Percentiles rank a stretch among this genome's conserved stretches.
phyloP scores from a whole-genome alignment of 176 grass and related monocot genomes.

The Carex cristatella region DNA sequence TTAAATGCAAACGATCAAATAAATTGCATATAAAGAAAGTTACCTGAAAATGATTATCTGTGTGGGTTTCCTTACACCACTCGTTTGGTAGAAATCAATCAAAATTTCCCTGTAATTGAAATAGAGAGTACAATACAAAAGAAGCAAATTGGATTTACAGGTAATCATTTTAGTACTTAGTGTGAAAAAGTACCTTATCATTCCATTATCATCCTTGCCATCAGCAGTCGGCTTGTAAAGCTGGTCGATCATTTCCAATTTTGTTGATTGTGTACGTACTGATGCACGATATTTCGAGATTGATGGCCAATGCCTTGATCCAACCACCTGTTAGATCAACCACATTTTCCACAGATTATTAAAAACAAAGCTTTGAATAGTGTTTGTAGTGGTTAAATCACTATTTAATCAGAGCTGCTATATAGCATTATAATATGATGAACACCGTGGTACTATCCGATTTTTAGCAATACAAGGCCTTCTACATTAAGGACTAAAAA shows the following conservation, averaged over 20 bases:
- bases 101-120: conserved; percentile 19
- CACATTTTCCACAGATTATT: neutral
- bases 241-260: conserved; percentile 20
- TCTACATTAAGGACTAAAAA: too few species aligned
- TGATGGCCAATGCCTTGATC: conserved; percentile 14
- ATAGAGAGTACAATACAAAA: neutral
- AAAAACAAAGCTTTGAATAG: neutral
- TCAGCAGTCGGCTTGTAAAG: conserved; percentile 5
- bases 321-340: conserved; percentile 8
- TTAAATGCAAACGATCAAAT: neutral
- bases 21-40: neutral
- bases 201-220: conserved; percentile 18
- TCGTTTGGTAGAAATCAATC: conserved; percentile 19
- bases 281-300: conserved; percentile 22
- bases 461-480: too few species aligned
- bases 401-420: too few species aligned
- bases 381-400: too few species aligned
- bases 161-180: neutral
- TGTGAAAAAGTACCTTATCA: conserved; percentile 13
- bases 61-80: conserved; percentile 3
- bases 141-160: neutral
- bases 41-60: conserved; percentile 25
- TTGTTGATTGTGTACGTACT: conserved; percentile 10
- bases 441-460: too few species aligned
- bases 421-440: too few species aligned